Evolutionary conservation across 1,284 basidiomycete species (phyloP), one percentile per base, ranked within the genome.

Genomic region (Xerocomus nothofagi): DNA sequence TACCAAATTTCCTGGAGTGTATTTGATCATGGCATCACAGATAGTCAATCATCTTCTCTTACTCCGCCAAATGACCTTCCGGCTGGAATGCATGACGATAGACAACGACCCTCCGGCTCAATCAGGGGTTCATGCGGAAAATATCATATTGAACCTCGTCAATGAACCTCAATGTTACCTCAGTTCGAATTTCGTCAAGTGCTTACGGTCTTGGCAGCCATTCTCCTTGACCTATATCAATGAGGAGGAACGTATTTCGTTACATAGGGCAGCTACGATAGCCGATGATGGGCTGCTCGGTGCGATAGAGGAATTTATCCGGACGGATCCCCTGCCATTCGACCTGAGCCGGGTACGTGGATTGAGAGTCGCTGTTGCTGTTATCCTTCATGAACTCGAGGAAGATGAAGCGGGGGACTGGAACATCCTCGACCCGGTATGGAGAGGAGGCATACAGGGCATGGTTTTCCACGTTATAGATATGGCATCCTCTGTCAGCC

Each of bases 111-210:
- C 78, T 6, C 86, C 86, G 0, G 76, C 78, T 24, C 79, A 77
- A 54, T 79, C 81, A 0, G 81, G 79, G 2, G 74, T 84, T 24
- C 74, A 86, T 43, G 82, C 82, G 0, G 88, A 90, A 66, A 78
- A 82, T 39, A 77, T 89, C 21, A 71, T 90, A 3, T 67, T 77
- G 29, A 75, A 78, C 31, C 74, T 89, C n/a, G 74, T 80, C 0
- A 73, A 75, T 33, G 76, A 82, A 34, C 86, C 87, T 18, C 72
- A 65, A n/a, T 75, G 81, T 15, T 73, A 88, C 54, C 73, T 88
- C 9, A 76, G 75, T 26, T 70, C 73, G 3, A 78, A 83, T 52
- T 70, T 88, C 27, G 67, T 78, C 34, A 75, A 79, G 39, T 78
- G 79, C 41, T 72, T 88, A 23, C 72, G 75, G 34, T 74, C 67